Evolutionary conservation across 2,329 filamentous ascomycete species (phyloP), one percentile per base, ranked within the genome.

Genomic region (Claviceps africana): DNA sequence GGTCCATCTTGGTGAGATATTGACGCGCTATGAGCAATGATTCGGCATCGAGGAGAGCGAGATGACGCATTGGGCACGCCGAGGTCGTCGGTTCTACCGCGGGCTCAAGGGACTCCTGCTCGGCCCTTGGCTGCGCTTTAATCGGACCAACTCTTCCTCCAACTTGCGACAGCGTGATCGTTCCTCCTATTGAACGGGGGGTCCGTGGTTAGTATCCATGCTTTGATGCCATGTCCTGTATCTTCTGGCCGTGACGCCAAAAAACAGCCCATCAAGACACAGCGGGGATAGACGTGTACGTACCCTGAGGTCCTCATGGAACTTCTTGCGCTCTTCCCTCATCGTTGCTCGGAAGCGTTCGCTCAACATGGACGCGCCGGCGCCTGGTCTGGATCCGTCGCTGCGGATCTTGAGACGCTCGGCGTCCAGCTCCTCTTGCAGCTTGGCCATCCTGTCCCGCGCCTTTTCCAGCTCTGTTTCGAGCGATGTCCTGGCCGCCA

Each of bases 241-340:
- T 21, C 9, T 22, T 42, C 10, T 11, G n/a, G 39, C n/a, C 8
- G 10, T 42, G 39, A 9, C 7, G 39, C n/a, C 19, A 15, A 51
- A 45, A 35, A 8, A n/a, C n/a, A 2, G 17, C 6, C 33, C 15
- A 31, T 17, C 17, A 4, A n/a, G 21, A 25, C 25, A 5, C 25
- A 25, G 25, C 25, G 25, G 25, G 25, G 3, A 25, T 5, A 25
- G 37, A 15, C 11, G 1, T 25, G 10, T 31, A 60, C 73, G 60
- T 62, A 76, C 74, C 67, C 66, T 70, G 42, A 78, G 60, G 54
- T 77, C 76, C 56, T 78, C 74, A 56, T 78, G 74, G 66, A 76
- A 78, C 64, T 72, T 76, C 68, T 71, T 77, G 57, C 75, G 70
- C 66, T 78, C 75, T 61, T 76, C 74, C 58, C 75, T 72, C 75